These are phyloP conservation scores for Exophiala mesophila DNA, from an alignment of 2,329 filamentous ascomycete species.

Conservation along the genomic window DNA sequence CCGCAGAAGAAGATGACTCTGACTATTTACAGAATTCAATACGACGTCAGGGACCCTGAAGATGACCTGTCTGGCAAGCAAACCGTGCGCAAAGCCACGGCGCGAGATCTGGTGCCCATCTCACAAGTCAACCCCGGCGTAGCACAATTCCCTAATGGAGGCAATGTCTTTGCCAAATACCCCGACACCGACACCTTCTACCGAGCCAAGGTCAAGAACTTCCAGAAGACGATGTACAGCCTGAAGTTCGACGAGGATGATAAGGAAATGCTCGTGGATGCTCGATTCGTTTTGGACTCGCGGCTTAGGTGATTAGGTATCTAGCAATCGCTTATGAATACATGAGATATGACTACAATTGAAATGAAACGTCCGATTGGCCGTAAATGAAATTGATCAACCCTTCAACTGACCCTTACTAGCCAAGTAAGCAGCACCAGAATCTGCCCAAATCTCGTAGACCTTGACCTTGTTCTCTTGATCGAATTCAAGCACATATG, in stretches of 20 bases:
- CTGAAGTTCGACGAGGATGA: constrained; percentile 74
- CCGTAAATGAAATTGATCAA: not conserved
- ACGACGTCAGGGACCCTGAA: constrained; percentile 23
- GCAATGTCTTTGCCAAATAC: constrained; percentile 71
- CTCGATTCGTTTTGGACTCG: constrained; percentile 72
- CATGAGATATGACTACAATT: too few species aligned
- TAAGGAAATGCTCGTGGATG: constrained; percentile 69
- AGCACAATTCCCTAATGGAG: constrained; percentile 59
- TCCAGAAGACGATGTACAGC: constrained; percentile 48
- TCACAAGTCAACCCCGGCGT: constrained; percentile 57
- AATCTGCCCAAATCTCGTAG: constrained; percentile 43
- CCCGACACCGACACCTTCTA: constrained; percentile 84
- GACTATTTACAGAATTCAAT: constrained; percentile 18
- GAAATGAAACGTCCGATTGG: too few species aligned
- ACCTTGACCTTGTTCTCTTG: constrained; percentile 34
- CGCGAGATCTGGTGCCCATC: constrained; percentile 72
- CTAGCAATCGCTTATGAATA: constrained; percentile 7
- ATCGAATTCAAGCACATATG: constrained; percentile 36
- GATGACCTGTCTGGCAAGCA: constrained; percentile 24
- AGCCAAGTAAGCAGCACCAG: constrained; percentile 41
- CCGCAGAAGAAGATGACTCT: constrained; percentile 8
- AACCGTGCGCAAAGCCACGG: constrained; percentile 57
- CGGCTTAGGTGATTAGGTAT: constrained; percentile 40
- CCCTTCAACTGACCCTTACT: constrained; percentile 23
- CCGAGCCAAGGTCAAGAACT: constrained; percentile 68